These are phyloP conservation scores for Ulvella scutata DNA, from an alignment of 139 green algal species.

Conservation along the genomic window DNA sequence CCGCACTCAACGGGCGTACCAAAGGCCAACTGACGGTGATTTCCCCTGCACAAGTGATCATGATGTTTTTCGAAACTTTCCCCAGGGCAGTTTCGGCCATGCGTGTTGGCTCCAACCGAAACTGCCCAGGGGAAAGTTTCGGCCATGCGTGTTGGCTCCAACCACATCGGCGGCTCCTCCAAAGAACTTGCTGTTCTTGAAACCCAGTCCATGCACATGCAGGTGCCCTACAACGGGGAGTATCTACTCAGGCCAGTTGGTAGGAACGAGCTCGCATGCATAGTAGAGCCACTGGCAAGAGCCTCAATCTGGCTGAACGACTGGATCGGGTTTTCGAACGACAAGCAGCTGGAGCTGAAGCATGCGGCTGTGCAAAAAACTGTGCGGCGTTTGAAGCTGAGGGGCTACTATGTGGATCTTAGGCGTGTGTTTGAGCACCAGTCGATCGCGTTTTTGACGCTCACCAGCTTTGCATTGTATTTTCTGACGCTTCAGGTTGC, in stretches of 20 bases:
- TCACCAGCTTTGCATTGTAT: neutral
- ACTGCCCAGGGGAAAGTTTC: no score
- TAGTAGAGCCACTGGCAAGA: neutral
- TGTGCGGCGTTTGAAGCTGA: neutral
- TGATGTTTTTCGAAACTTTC: no score
- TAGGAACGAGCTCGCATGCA: neutral
- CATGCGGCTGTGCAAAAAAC: neutral
- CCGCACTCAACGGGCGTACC: no score
- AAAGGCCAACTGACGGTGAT: no score
- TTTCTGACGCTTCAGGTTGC: neutral
- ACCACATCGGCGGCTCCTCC: no score
- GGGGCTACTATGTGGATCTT: neutral
- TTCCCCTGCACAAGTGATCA: no score
- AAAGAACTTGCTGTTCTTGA: no score
- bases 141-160: no score
- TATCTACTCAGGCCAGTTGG: neutral
- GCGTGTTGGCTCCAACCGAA: no score
- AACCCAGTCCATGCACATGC: no score
- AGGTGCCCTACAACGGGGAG: neutral
- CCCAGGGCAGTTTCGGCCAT: no score
- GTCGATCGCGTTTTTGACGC: neutral
- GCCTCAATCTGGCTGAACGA: neutral
- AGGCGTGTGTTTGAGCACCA: neutral
- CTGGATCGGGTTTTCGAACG: neutral
- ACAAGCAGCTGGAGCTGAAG: neutral